Conservation (phyloP, 495 filamentous ascomycete species). For the Daldinia vernicosa region DNA sequence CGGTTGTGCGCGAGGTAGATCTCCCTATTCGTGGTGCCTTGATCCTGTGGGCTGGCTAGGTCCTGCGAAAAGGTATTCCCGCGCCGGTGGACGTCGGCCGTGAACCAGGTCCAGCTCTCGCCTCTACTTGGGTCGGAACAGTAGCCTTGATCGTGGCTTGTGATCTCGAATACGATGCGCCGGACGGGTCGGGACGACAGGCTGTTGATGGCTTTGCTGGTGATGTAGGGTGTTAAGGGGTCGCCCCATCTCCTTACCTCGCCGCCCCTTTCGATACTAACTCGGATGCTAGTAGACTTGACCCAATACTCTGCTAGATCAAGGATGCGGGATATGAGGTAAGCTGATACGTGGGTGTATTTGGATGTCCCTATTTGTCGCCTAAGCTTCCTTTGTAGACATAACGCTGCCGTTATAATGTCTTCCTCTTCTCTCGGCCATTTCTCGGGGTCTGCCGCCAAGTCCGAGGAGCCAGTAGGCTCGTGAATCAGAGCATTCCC, state of each 20-base stretch:
- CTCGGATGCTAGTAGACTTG: conserved; percentile 26
- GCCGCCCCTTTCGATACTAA: conserved; percentile 26
- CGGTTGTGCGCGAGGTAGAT: conserved; percentile 30
- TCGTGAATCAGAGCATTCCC: conserved; percentile 10
- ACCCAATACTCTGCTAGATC: conserved; percentile 40
- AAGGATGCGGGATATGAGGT: conserved; percentile 25
- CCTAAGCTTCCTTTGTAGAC: conserved; percentile 20
- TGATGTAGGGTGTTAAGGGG: conserved; percentile 27
- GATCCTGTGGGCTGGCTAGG: conserved; percentile 14
- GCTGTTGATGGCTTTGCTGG: conserved; percentile 25
- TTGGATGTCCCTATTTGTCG: neutral
- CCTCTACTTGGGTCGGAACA: conserved; percentile 26
- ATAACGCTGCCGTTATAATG: conserved; percentile 22
- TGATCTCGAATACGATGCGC: conserved; percentile 35
- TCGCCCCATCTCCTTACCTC: conserved; percentile 35
- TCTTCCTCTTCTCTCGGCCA: conserved; percentile 31
- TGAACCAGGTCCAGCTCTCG: conserved; percentile 36
- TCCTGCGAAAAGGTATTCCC: conserved; percentile 25
- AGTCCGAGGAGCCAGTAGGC: neutral
- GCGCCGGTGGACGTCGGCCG: conserved; percentile 33
- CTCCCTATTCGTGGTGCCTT: conserved; percentile 19
- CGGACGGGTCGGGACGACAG: conserved; percentile 22
- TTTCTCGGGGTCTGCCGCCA: neutral
- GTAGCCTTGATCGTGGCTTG: conserved; percentile 38
- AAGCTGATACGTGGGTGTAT: neutral